Percentiles rank a stretch among this genome's conserved stretches.
These are phyloP conservation scores for Penicillium maclennaniae DNA, from an alignment of 495 filamentous ascomycete species.

Conservation along the genomic window DNA sequence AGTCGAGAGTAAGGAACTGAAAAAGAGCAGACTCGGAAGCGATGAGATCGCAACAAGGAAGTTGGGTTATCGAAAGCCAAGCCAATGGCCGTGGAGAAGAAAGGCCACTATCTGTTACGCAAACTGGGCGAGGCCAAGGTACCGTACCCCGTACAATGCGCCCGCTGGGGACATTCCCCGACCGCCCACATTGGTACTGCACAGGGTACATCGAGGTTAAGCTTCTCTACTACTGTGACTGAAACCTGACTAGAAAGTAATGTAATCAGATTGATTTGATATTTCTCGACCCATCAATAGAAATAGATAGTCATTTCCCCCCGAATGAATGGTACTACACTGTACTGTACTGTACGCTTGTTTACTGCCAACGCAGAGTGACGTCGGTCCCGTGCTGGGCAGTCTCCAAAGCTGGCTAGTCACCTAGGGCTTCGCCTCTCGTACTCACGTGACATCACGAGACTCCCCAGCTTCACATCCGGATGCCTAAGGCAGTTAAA, in stretches of 20 bases:
- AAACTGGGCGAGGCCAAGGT: slow-evolving; percentile 12
- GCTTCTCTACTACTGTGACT: background rate
- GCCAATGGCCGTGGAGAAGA: slow-evolving; percentile 26
- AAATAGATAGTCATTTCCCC: background rate
- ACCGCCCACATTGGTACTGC: background rate
- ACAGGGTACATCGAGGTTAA: background rate
- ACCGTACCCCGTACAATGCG: background rate
- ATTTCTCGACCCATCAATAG: background rate
- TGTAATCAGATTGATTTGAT: background rate
- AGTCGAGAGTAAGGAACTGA: background rate
- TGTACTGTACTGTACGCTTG: slow-evolving; percentile 22
- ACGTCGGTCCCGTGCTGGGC: slow-evolving; percentile 29
- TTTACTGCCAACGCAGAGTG: slow-evolving; percentile 28
- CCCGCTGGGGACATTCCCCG: background rate
- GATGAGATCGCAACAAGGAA: slow-evolving; percentile 7
- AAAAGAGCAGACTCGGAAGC: slow-evolving; percentile 1
- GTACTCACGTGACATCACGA: slow-evolving; percentile 11
- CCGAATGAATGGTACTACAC: slow-evolving; percentile 1
- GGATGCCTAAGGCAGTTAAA: slow-evolving; percentile 26
- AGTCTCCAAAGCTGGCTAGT: slow-evolving; percentile 10
- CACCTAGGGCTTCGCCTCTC: slow-evolving; percentile 25
- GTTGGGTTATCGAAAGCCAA: slow-evolving; percentile 31
- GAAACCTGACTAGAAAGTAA: background rate
- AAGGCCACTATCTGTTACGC: slow-evolving; percentile 17
- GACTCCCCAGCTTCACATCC: slow-evolving; percentile 6